A percentile compares a stretch with the other conserved stretches of the same genome.
phyloP scores from a whole-genome alignment of 2,329 filamentous ascomycete genomes.

The Rutstroemia sp. region DNA sequence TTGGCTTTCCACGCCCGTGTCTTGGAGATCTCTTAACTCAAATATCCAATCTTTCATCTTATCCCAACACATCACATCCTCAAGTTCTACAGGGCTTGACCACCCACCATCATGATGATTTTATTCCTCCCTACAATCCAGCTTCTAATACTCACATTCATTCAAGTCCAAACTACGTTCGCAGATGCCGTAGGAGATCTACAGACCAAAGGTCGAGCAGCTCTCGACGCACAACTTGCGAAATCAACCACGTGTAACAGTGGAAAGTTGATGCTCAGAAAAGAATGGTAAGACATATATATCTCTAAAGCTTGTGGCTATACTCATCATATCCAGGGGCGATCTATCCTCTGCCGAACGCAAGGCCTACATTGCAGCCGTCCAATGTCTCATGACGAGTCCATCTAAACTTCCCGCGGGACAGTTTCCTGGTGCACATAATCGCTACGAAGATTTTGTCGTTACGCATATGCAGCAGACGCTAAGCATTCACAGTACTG shows the following conservation, averaged over 20 bases:
- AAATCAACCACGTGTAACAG: constrained; percentile 14
- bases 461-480: constrained; percentile 32
- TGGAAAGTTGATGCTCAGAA: constrained; percentile 13
- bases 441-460: constrained; percentile 33
- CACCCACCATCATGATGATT: neutral
- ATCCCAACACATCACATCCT: neutral
- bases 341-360: constrained; percentile 12
- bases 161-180: neutral
- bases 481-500: constrained; percentile 16
- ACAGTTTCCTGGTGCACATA: constrained; percentile 29
- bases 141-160: neutral
- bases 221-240: constrained; percentile 14
- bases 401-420: constrained; percentile 27
- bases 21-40: too few species aligned
- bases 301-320: neutral
- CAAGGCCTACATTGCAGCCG: constrained; percentile 30
- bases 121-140: constrained; percentile 3
- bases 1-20: too few species aligned
- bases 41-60: neutral
- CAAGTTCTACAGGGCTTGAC: neutral
- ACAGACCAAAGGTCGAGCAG: constrained; percentile 15
- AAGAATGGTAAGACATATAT: constrained; percentile 14
- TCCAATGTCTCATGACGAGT: constrained; percentile 30
- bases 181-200: constrained; percentile 15
- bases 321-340: constrained; percentile 9